Evolutionary conservation across 2,329 filamentous ascomycete species (phyloP).

Genomic region (Calonectria leucothoes): DNA sequence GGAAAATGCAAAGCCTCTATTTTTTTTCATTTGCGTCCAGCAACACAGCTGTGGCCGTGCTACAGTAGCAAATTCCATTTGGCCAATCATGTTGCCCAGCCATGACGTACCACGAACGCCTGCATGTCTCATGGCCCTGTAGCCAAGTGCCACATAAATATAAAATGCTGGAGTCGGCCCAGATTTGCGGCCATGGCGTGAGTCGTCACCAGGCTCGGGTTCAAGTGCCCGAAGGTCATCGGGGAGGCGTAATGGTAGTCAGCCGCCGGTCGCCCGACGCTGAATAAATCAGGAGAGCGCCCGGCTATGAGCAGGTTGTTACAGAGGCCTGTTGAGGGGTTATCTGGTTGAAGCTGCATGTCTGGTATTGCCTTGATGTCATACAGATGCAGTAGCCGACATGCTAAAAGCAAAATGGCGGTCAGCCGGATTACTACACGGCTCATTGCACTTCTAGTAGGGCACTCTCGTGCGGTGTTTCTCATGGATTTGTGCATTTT

Average conservation of each 20-base stretch:
- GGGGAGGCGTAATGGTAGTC: background rate
- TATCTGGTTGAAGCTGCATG: background rate
- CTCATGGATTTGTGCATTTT: too few species aligned
- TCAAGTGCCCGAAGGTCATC: background rate
- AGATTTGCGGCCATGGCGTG: background rate
- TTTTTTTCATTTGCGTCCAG: too few species aligned
- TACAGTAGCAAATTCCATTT: background rate
- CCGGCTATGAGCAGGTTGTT: background rate
- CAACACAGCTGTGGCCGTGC: background rate
- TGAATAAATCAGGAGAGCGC: background rate
- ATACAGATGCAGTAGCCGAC: background rate
- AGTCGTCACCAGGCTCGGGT: background rate
- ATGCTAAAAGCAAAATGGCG: background rate
- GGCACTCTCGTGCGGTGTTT: too few species aligned
- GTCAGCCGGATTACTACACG: background rate
- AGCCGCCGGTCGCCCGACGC: background rate
- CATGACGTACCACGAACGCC: background rate
- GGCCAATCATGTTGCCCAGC: background rate
- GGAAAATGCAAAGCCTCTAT: background rate
- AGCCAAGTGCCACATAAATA: background rate
- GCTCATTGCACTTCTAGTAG: too few species aligned
- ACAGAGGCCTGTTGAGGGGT: too few species aligned
- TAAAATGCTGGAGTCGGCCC: background rate
- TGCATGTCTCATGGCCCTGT: background rate
- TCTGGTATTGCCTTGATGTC: background rate